Percentiles rank a stretch among this genome's conserved stretches.
Evolutionary conservation across 2,329 filamentous ascomycete genomes (phyloP).

Genomic region (Cladosporium oxysporum): DNA sequence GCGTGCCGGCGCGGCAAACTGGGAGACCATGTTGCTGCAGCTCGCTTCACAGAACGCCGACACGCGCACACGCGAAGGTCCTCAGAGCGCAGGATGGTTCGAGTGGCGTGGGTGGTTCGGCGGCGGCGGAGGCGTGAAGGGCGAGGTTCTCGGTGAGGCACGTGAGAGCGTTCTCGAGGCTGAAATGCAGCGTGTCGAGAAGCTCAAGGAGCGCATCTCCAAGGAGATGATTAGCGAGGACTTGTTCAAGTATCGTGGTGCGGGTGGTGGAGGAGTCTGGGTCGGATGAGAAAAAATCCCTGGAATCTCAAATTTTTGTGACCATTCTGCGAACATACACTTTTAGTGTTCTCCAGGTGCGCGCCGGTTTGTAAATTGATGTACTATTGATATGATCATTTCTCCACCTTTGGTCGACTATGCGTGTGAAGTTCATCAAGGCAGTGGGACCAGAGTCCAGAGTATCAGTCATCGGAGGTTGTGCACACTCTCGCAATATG

Average conservation of each 20-base stretch:
- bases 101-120: slow-evolving; percentile 33
- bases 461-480: neutral
- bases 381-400: neutral
- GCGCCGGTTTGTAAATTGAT: neutral
- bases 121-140: slow-evolving; percentile 24
- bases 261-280: slow-evolving; percentile 22
- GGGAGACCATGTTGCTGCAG: slow-evolving; percentile 74
- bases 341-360: neutral
- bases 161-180: slow-evolving; percentile 22
- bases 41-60: slow-evolving; percentile 54
- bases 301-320: too few relatives aligned
- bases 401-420: neutral
- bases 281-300: slow-evolving; percentile 22
- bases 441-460: neutral
- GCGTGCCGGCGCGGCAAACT: slow-evolving; percentile 74
- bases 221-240: slow-evolving; percentile 27
- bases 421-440: neutral
- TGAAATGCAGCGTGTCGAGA: slow-evolving; percentile 27
- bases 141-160: slow-evolving; percentile 27
- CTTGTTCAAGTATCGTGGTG: slow-evolving; percentile 32
- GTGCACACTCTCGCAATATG: neutral
- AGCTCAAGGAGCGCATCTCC: slow-evolving; percentile 28
- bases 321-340: neutral
- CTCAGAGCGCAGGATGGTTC: slow-evolving; percentile 25
- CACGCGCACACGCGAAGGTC: slow-evolving; percentile 18